phyloP scores from a whole-genome alignment of 305 asterid genomes.

The Stenogyne calaminthoides region DNA sequence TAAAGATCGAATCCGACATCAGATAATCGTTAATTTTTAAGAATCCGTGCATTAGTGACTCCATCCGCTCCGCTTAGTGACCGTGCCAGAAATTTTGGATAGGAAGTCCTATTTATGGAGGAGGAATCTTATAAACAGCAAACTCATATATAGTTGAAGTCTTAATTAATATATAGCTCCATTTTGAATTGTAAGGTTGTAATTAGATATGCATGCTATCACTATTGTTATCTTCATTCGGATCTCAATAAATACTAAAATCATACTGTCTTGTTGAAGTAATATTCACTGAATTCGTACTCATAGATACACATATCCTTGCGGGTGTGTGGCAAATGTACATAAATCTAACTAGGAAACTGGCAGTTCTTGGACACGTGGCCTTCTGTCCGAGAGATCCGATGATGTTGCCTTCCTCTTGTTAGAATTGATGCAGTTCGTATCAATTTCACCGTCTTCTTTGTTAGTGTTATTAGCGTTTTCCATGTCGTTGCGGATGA shows the following conservation, averaged over 20 bases:
- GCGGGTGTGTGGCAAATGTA: neutral
- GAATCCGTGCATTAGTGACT: no score
- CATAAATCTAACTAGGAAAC: conserved; percentile 26
- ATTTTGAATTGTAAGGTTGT: no score
- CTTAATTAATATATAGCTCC: no score
- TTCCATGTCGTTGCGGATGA: conserved; percentile 10
- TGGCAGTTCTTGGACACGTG: conserved; percentile 40
- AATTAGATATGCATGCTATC: neutral
- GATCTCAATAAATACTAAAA: neutral
- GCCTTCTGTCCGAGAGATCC: conserved; percentile 38
- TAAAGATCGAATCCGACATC: no score
- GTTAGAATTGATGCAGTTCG: conserved; percentile 37
- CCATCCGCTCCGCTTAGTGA: no score
- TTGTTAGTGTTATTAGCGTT: conserved; percentile 8
- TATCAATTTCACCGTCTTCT: conserved; percentile 28
- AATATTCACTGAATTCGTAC: neutral
- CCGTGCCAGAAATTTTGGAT: no score
- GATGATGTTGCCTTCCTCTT: conserved; percentile 44
- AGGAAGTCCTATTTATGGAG: no score
- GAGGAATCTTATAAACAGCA: no score
- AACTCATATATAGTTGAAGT: no score
- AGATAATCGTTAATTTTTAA: no score
- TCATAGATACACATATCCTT: neutral
- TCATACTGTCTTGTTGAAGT: neutral
- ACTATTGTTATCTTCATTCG: neutral